phyloP scores from a whole-genome alignment of 371 early-diverging fungal genomes.

The Mucor irregularis region DNA sequence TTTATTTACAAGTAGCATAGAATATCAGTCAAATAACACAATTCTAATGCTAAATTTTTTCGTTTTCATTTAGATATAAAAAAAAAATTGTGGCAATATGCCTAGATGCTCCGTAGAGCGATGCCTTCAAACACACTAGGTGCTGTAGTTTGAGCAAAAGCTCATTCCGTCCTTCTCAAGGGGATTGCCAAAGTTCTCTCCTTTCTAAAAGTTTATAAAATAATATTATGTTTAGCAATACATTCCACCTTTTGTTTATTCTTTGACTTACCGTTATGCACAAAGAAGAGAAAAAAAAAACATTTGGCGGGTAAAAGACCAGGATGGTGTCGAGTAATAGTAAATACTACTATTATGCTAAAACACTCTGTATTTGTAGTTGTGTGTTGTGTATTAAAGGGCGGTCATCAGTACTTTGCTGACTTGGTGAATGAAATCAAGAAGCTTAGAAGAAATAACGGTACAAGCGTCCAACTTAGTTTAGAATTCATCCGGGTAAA shows the following conservation, averaged over 20 bases:
- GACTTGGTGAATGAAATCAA: conserved; percentile 86
- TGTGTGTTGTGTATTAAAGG: conserved; percentile 93
- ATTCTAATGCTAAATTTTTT: neutral
- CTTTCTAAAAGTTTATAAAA: no score
- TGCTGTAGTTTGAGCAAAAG: conserved; percentile 44
- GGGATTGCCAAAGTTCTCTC: conserved; percentile 60
- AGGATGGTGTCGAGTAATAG: neutral
- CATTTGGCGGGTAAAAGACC: neutral
- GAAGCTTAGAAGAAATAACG: conserved; percentile 72
- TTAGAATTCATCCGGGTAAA: conserved; percentile 92
- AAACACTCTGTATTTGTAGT: no score
- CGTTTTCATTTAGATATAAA: conserved; percentile 30
- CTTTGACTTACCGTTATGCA: conserved; percentile 25
- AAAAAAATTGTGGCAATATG: conserved; percentile 39
- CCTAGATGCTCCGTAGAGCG: conserved; percentile 40
- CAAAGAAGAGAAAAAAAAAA: conserved; percentile 19
- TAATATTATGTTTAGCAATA: neutral
- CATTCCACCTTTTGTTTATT: neutral
- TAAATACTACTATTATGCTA: no score
- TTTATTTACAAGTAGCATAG: neutral
- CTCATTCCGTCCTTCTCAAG: conserved; percentile 58
- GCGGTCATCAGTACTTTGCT: conserved; percentile 85
- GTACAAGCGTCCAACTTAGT: conserved; percentile 75
- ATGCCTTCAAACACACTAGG: conserved; percentile 43
- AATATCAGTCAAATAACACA: neutral